Evolutionary conservation across 768 basidiomycete species (phyloP).

Genomic region (Dendrothele bispora): DNA sequence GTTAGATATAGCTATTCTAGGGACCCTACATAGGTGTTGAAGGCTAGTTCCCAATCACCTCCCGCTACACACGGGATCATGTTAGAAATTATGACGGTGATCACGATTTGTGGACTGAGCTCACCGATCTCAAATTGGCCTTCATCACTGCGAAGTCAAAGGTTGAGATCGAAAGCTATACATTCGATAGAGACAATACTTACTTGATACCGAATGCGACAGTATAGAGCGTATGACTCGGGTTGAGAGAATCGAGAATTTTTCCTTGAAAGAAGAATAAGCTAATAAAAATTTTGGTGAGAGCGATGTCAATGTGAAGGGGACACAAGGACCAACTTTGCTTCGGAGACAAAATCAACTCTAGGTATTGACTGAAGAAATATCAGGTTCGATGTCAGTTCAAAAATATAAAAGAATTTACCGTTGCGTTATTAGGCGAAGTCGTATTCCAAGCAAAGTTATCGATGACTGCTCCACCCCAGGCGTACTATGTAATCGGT

Average conservation of each 20-base stretch:
- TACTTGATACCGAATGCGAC: conserved; percentile 33
- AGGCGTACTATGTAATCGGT: conserved; percentile 23
- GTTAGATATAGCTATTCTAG: too few species aligned
- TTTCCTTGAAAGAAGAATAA: conserved; percentile 28
- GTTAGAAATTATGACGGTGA: too few species aligned
- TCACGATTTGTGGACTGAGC: background rate
- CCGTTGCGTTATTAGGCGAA: conserved; percentile 24
- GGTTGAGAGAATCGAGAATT: conserved; percentile 26
- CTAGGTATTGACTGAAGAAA: conserved; percentile 17
- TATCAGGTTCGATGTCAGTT: too few species aligned
- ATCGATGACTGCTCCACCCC: conserved; percentile 33
- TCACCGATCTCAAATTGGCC: conserved; percentile 26
- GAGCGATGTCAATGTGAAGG: too few species aligned
- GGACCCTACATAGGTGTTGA: conserved; percentile 21
- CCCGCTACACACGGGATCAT: conserved; percentile 16
- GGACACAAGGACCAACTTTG: too few species aligned
- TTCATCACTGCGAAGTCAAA: conserved; percentile 18
- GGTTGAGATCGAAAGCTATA: background rate
- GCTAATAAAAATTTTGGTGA: background rate
- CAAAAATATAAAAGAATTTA: conserved; percentile 1
- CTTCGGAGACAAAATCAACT: conserved; percentile 28
- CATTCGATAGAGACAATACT: conserved; percentile 2
- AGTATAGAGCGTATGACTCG: conserved; percentile 27
- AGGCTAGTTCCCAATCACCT: conserved; percentile 22
- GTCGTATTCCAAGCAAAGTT: conserved; percentile 34